phyloP scores from a whole-genome alignment of 257 asterid genomes.

The Nicotiana obtusifolia region DNA sequence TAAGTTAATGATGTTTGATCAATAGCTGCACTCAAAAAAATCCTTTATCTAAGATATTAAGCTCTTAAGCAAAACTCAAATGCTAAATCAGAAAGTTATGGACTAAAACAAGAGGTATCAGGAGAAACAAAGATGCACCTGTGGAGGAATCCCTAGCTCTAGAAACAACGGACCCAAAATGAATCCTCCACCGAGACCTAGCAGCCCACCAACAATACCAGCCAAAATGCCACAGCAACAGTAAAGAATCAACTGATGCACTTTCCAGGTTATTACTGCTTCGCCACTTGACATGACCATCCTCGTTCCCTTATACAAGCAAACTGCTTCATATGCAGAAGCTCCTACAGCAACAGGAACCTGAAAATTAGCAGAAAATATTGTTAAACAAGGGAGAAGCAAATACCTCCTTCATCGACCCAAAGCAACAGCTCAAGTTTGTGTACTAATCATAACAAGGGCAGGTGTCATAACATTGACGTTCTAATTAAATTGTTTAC shows the following conservation, averaged over 20 bases:
- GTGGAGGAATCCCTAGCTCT: constrained; percentile 64
- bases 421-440: not conserved
- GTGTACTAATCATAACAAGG: not conserved
- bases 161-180: constrained; percentile 52
- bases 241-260: constrained; percentile 38
- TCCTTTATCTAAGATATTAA: not conserved
- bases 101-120: not conserved
- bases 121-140: constrained; percentile 25
- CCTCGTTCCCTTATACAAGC: constrained; percentile 48
- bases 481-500: not conserved
- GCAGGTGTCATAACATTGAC: not conserved
- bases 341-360: constrained; percentile 53
- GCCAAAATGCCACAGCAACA: constrained; percentile 51
- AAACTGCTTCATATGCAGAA: constrained; percentile 46
- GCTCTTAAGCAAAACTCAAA: not conserved
- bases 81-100: not conserved
- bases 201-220: constrained; percentile 57
- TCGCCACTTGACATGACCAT: constrained; percentile 42
- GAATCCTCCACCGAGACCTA: constrained; percentile 73
- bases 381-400: not conserved
- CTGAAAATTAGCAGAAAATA: constrained; percentile 22
- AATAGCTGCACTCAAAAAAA: not conserved
- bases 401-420: not conserved
- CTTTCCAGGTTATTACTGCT: constrained; percentile 34
- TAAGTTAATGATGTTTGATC: not conserved